Base-by-base conservation (phyloP, 768 basidiomycete species). In the Cubamyces lactineus region DNA sequence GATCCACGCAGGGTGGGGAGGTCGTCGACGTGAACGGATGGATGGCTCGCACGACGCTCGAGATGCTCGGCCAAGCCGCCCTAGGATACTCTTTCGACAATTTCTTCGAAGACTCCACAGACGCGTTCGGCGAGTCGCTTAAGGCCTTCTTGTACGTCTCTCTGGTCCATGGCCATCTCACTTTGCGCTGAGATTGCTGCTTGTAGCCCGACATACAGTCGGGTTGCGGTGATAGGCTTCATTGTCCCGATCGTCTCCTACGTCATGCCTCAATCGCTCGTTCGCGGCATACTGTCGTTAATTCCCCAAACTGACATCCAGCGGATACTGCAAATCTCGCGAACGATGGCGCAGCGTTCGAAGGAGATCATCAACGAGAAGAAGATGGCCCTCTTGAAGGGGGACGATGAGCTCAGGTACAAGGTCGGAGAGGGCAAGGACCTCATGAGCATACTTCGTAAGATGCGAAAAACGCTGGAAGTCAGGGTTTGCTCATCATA, bases 361-460 rank as follows among this genome's bases (percentile, higher is more conserved):
- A 57, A 70, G n/a, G 66, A 74, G 5, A 77, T 83, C 13, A 74
- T 75, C 26, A 62, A 73, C 23, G 66, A 70, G 21, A 82, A 81
- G 68, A 77, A 75, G 59, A 66, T 61, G 38, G 72, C 77, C 2
- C 45, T 80, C 2, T 62, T 59, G 12, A 67, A 71, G n/a, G 78
- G 76, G 5, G 77, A 79, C 34, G 72, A 75, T 40, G 74, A 69
- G 3, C 67, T 77, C 8, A 54, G 61, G 9, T 59, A 61, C 11
- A 72, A 77, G 58, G 70, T 76, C 43, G 75, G 74, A 11, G 72
- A 73, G 59, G 78, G 76, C 13, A 79, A 78, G 53, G 82, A 83
- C 64, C 75, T 84, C 38, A 73, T 23, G 78, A 79, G 62, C 11
- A 53, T 63, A 9, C 40, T 57, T 5, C 38, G 62, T 63, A 19